Evolutionary conservation across 2,329 filamentous ascomycete species (phyloP), one percentile per base, ranked within the genome.

Genomic region (Fusarium vanettenii): DNA sequence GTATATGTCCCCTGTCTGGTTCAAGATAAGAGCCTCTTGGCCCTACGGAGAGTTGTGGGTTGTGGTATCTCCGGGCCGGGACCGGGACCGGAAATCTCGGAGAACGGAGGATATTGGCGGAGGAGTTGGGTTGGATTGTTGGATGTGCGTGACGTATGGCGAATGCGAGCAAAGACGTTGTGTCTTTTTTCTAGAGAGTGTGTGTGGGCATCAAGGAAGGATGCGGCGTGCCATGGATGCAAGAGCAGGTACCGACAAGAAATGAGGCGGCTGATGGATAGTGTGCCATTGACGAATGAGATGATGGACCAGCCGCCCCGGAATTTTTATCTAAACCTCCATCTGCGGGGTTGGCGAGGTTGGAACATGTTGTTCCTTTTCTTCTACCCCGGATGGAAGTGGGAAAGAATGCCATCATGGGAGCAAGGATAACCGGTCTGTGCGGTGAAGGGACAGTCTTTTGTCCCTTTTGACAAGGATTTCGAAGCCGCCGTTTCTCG

Each of bases 261-360:
- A 64, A 52, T 31, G 29, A 64, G 41, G 43, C 43, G 45, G 57
- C 62, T 69, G 60, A 71, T 61, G 35, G 27, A 56, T 27, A 29
- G 48, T 11, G 13, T 70, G 48, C 62, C 62, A 74, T 70, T 73
- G 72, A 48, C 72, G 64, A 74, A 74, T 74, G 50, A 62, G 25
- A 67, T 50, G 27, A 27, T 50, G 48, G 59, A 55, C 48, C 50
- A 31, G 61, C 18, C 33, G 61, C 61, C 61, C 48, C 61, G 31
- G 61, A 43, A 25, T 56, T 41, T 56, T 48, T 56, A 18, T 31
- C 35, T 39, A n/a, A 20, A 27, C 25, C 11, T 20, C 39, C 20
- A 25, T 35, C 33, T 73, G 71, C 37, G 71, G 71, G 71, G 71
- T 39, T 45, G 60, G 41, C 33, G 67, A 56, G 35, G 8, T 52